Evolutionary conservation across 768 basidiomycete species (phyloP), one percentile per base, ranked within the genome.

Genomic region (Lyophyllum atratum): DNA sequence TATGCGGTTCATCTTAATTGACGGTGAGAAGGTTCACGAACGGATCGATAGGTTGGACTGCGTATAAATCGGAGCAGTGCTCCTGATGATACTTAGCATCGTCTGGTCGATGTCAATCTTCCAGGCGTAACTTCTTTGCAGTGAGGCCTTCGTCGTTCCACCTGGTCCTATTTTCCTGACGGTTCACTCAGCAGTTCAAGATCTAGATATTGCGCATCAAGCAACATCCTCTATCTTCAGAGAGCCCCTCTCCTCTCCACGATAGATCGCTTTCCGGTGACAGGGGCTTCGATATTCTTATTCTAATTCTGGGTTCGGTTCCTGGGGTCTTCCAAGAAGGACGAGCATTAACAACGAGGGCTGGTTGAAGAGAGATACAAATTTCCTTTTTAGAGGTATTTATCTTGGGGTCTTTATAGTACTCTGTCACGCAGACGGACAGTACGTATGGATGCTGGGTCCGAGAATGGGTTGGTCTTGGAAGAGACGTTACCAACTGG

Each of bases 21-120:
- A 21, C 40, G 29, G 45, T 53, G 19, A 42, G 26, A 17, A 25
- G 24, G 29, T 11, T 40, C 0, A 34, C 26, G 31, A 21, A 22
- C 6, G 44, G 39, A 37, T 1, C 24, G n/a, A 22, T 55, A 73
- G 72, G 72, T 21, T 74, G 72, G 72, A 71, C 71, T 0, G 67
- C 64, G 21, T 74, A 70, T 60, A 59, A 59, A 60, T 62, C 72
- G 14, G 69, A 69, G 49, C 70, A 68, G 47, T 74, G 72, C 54
- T 58, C 66, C 28, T 74, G 58, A 68, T 8, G 25, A 29, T 46
- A n/a, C n/a, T n/a, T n/a, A 9, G n/a, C 15, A 14, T 46, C 29
- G 25, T 29, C 45, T 46, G 45, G 45, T 9, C 21, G 45, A 46
- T 46, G 17, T 17, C 17, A 29, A 46, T 29, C 26, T 29, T 29